phyloP scores from a whole-genome alignment of 108 stramenopile genomes.

The Parmales sp. region DNA sequence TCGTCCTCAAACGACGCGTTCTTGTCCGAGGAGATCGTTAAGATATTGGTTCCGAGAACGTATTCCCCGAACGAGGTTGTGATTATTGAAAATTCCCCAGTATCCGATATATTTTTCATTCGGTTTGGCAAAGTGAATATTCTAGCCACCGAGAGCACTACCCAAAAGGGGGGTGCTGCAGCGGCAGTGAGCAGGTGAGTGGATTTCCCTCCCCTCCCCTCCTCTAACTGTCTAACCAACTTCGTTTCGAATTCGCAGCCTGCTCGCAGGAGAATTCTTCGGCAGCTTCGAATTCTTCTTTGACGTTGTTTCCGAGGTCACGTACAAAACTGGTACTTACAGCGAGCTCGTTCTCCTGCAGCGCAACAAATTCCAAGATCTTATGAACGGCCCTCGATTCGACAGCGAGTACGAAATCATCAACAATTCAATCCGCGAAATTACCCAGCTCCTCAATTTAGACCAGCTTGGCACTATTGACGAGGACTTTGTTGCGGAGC shows the following conservation, averaged over 20 bases:
- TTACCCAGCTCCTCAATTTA: too few species aligned
- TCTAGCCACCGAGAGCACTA: too few species aligned
- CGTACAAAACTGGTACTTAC: neutral
- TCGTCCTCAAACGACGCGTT: neutral
- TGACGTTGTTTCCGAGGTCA: neutral
- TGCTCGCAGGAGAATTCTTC: neutral
- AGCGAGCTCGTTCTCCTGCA: neutral
- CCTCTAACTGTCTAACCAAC: neutral
- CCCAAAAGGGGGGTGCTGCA: too few species aligned
- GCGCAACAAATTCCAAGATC: neutral
- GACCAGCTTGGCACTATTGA: too few species aligned
- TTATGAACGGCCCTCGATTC: neutral
- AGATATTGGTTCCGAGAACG: neutral
- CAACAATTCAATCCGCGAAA: too few species aligned
- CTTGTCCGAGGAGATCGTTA: neutral
- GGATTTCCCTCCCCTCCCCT: too few species aligned
- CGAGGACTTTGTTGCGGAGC: too few species aligned
- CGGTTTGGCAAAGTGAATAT: neutral
- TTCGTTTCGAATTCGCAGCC: neutral
- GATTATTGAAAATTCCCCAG: neutral
- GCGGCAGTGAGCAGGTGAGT: too few species aligned
- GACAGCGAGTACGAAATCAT: neutral
- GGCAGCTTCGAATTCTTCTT: slow-evolving; percentile 10
- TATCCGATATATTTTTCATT: neutral
- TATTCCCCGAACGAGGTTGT: slow-evolving; percentile 5